phyloP scores from a whole-genome alignment of 805 yeast species.

The Saccharomycopsis selenospora region DNA sequence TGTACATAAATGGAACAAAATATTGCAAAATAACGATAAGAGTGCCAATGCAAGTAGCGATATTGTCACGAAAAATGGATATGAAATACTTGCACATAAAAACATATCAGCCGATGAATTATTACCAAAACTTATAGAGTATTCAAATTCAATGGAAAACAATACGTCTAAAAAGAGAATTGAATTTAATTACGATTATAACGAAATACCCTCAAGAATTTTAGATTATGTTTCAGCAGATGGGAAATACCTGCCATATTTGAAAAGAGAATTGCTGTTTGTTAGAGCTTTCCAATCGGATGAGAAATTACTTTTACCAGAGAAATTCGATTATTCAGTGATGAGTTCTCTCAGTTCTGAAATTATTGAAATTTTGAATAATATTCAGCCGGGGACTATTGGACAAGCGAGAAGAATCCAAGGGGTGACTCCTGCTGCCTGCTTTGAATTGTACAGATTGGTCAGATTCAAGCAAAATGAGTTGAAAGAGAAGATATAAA shows the following conservation, averaged over 20 bases:
- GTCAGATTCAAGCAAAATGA: constrained; percentile 25
- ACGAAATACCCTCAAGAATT: constrained; percentile 39
- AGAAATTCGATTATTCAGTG: constrained; percentile 50
- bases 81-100: constrained; percentile 40
- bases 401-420: constrained; percentile 95
- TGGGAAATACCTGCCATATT: constrained; percentile 75
- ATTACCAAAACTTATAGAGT: neutral
- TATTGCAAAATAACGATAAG: constrained; percentile 11
- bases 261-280: constrained; percentile 62
- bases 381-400: constrained; percentile 76
- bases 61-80: constrained; percentile 51
- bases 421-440: constrained; percentile 91
- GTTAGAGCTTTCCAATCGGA: constrained; percentile 77
- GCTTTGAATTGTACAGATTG: constrained; percentile 66
- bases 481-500: no score
- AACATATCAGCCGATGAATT: neutral
- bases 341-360: constrained; percentile 68
- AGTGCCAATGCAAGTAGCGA: constrained; percentile 46
- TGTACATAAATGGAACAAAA: constrained; percentile 56
- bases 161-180: neutral
- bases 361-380: constrained; percentile 59
- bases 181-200: constrained; percentile 3
- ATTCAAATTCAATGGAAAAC: constrained; percentile 45
- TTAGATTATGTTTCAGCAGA: constrained; percentile 63
- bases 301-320: constrained; percentile 68